Base-by-base conservation (phyloP, 192 early-diverging fungal species). In the Pilaira anomala region DNA sequence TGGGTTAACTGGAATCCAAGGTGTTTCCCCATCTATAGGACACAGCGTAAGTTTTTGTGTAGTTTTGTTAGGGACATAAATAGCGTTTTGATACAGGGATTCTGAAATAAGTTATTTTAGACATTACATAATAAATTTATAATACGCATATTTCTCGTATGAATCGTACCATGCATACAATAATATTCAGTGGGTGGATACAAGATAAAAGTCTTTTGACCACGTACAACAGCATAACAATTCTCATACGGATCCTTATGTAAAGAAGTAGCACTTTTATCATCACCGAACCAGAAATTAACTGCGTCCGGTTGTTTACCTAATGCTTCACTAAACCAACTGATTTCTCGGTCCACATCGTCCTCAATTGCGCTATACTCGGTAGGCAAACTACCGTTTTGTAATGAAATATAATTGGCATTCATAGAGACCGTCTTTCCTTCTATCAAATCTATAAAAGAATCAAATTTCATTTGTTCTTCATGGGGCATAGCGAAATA, bases 171-270 rank as follows among this genome's bases (percentile, higher is more conserved):
- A 71, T 81, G 77, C 41, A 81, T 36, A 46, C 77, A 81, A 45
- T 65, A 74, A 48, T 76, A 75, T 33, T 81, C 80, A 14, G 75
- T 68, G 0, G 80, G 80, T 9, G 80, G 80, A 29, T 76, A 74
- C 12, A 81, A 33, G 0, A 76, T 72, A 69, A 81, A 81, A 0
- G 74, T 77, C 49, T 81, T 81, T 41, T 60, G 62, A 29, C 80
- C 80, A 8, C 77, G 52, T 11, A 81, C 62, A 5, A 78, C 80
- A n/a, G 72, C 76, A 65, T 81, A 81, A 9, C 74, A 76, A 49
- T 81, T 81, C 49, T 81, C 80, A 40, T 81, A 81, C 36, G 77
- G 80, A 62, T 81, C 79, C 59, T 78, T 81, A 28, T 81, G 80
- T n/a, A 81, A 48, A 0, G 74, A 76, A 0, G 80, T 81, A 0